These are phyloP conservation scores for Phylloporus sp. DNA, from an alignment of 768 basidiomycete species.

Conservation along the genomic window DNA sequence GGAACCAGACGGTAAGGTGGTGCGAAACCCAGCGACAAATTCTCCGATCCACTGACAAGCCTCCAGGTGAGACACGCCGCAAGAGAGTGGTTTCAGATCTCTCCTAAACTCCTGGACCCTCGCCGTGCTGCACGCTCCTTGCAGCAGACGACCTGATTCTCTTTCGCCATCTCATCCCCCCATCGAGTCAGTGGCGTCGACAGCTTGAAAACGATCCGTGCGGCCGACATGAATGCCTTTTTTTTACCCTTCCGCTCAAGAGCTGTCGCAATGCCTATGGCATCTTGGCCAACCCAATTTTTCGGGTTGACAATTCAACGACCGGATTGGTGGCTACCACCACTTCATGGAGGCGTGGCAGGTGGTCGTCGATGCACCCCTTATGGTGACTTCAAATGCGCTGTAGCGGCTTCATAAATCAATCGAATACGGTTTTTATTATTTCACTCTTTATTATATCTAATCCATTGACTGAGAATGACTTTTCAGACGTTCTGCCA, in stretches of 20 bases:
- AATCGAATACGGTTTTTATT: not conserved
- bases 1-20: not conserved
- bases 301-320: not conserved
- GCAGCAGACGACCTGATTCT: not conserved
- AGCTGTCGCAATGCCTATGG: not conserved
- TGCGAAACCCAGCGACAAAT: slow-evolving; percentile 20
- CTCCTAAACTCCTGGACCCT: not conserved
- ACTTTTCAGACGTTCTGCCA: not conserved
- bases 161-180: not conserved
- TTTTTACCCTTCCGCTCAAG: not conserved
- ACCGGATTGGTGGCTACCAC: not conserved
- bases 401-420: not conserved
- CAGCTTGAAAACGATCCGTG: not conserved
- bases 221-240: not conserved
- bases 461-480: not conserved
- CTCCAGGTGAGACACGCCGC: slow-evolving; percentile 1
- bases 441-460: not conserved
- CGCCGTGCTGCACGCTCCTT: not conserved
- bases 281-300: not conserved
- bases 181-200: not conserved
- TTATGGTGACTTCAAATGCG: not conserved
- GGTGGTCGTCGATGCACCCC: not conserved
- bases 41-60: slow-evolving; percentile 16
- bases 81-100: not conserved
- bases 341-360: not conserved